Evolutionary conservation across 257 asterid species (phyloP), one percentile per base, ranked within the genome.

Genomic region (Avicennia marina): DNA sequence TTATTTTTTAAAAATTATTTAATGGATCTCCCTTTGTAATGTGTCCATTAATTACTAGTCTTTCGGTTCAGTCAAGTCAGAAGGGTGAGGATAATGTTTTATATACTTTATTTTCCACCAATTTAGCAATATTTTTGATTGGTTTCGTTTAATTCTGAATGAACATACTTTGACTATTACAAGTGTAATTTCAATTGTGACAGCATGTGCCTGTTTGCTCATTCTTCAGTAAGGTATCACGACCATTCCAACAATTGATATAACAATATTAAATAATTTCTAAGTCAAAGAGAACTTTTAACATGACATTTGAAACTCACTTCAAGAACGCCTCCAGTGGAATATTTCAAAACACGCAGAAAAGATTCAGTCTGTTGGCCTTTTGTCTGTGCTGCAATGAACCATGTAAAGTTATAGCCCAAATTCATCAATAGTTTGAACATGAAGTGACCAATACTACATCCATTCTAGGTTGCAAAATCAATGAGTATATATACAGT

Each of bases 271-370:
- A 29, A 29, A 3, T 7, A 2, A 29, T 2, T 29, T 29, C 5
- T 29, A 29, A 7, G 33, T 29, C 33, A 29, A 29, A 12, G 21
- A 47, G 51, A 66, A 53, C 62, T 6, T 36, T 45, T 16, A 46
- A 29, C 44, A 53, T 15, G 43, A 55, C n/a, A n/a, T n/a, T 49
- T 54, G 53, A 58, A 24, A 68, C 59, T 70, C 67, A 90, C 99
- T 85, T 93, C 97, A 54, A 93, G 96, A 74, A 86, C 87, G 62
- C 96, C 97, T 51, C 97, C 99, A 60, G 70, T 80, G 6, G 99
- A 86, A 84, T 93, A 86, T 54, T 93, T 93, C 50, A 93, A 61
- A 60, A 93, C 99, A 65, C 89, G 96, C 29, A 93, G 95, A 79
- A 89, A 89, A 67, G 90, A 97, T 78, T 80, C 80, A 52, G 81